Base-by-base conservation (phyloP, 768 basidiomycete species). In the Boletellus ananas region DNA sequence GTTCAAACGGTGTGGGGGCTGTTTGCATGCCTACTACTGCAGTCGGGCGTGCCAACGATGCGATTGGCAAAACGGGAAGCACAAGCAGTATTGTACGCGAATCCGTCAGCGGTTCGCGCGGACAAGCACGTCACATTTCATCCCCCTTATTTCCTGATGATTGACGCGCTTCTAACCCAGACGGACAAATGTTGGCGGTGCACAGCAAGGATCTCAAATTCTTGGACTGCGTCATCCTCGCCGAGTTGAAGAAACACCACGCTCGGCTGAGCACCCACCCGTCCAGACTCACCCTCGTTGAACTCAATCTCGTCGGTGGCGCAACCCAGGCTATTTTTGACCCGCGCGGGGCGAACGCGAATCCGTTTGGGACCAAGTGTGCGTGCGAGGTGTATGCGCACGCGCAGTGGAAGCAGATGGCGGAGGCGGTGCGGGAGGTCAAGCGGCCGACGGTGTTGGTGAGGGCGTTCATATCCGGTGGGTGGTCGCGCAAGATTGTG, bases 21-120 rank as follows among this genome's bases (percentile, higher is more conserved):
- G 61, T 44, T 52, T 61, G 21, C 65, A 66, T n/a, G 52, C 63
- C 27, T 68, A 57, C 35, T 68, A 68, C 17, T 68, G 66, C 29
- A 56, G 55, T 43, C 57, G 41, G 21, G 44, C 47, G 34, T 66
- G 65, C 51, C 65, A 66, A 53, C 59, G 55, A 21, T 49, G 57
- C 31, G 65, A 66, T 12, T 68, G 65, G 65, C 27, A 37, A 37
- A 23, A 53, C 21, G 65, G 65, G n/a, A 61, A 47, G 36, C 65
- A 66, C 50, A 66, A 64, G 36, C 44, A 51, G 17, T 68, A 68
- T 31, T 66, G 61, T 35, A 49, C 31, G 2, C 45, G 54, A 3
- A 17, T 66, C 31, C 64, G 55, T 6, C 35, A 55, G 27, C 66
- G 65, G 8, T 59, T 43, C 34, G 20, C 44, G 5, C 58, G 40